A percentile compares a stretch with the other conserved stretches of the same genome.
Evolutionary conservation across 106 monocot genomes (phyloP).

Genomic region (Ottelia alismoides): DNA sequence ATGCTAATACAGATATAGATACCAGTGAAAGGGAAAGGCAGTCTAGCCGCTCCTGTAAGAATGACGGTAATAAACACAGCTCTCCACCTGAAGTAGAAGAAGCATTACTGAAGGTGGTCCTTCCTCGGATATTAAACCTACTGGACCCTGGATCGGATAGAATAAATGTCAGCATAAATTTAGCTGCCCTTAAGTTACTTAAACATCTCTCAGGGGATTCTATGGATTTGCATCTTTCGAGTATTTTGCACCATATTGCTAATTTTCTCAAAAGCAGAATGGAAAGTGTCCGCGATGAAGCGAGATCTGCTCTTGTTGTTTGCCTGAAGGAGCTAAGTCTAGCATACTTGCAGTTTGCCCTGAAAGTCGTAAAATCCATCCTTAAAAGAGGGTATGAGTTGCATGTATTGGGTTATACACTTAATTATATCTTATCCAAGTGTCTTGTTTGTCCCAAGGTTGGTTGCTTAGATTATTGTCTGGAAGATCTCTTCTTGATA

Average conservation of each 20-base stretch:
- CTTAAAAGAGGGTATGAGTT: constrained; percentile 85
- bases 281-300: constrained; percentile 81
- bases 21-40: not conserved
- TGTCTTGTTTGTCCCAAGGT: constrained; percentile 7
- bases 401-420: constrained; percentile 86
- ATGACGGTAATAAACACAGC: not conserved
- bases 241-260: constrained; percentile 55
- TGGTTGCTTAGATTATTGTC: constrained; percentile 78
- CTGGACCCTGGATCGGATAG: constrained; percentile 54
- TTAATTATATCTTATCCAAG: constrained; percentile 68
- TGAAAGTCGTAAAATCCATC: constrained; percentile 58
- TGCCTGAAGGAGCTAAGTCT: constrained; percentile 67
- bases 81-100: constrained; percentile 26
- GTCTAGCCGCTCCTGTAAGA: not conserved
- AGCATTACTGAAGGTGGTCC: constrained; percentile 41
- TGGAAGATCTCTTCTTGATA: constrained; percentile 69
- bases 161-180: constrained; percentile 61
- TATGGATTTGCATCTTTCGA: constrained; percentile 74
- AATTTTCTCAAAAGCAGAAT: constrained; percentile 70
- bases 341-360: constrained; percentile 44
- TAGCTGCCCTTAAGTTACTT: constrained; percentile 74
- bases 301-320: constrained; percentile 69
- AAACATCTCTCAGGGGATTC: constrained; percentile 50
- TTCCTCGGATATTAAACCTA: constrained; percentile 50
- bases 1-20: constrained; percentile 1